Evolutionary conservation across 495 filamentous ascomycete species (phyloP).

Genomic region (Penicillium crystallinum): DNA sequence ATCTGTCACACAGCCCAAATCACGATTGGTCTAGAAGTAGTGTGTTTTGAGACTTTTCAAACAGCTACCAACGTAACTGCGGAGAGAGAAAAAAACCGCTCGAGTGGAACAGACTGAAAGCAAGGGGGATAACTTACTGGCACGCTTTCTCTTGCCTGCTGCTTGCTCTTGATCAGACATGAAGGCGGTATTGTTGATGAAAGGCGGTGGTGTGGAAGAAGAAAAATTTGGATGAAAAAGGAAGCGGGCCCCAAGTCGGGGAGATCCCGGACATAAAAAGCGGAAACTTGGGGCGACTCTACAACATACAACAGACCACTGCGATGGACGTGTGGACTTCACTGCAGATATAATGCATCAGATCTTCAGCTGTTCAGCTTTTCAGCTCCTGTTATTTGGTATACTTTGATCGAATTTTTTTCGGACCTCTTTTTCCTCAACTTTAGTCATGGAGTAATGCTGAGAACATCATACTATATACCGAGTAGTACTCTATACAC

Average conservation of each 20-base stretch:
- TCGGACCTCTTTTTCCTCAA: no score
- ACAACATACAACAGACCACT: no score
- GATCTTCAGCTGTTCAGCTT: no score
- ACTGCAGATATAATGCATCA: neutral
- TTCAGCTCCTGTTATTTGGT: no score
- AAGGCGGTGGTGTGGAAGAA: constrained; percentile 2
- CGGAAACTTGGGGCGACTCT: neutral
- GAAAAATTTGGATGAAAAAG: neutral
- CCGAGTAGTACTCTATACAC: no score
- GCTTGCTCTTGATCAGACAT: constrained; percentile 39
- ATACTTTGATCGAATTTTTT: no score
- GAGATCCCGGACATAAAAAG: neutral
- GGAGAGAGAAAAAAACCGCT: neutral
- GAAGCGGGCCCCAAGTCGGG: neutral
- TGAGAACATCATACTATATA: no score
- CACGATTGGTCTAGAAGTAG: neutral
- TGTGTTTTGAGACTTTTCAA: no score
- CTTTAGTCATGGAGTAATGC: no score
- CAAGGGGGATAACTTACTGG: constrained; percentile 30
- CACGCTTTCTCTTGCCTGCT: constrained; percentile 48
- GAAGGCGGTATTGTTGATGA: constrained; percentile 1
- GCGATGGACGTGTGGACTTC: no score
- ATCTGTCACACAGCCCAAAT: neutral
- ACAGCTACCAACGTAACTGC: neutral
- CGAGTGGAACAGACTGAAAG: neutral